Conservation (phyloP, 2,329 filamentous ascomycete genomes). For the Colletotrichum sp. region DNA sequence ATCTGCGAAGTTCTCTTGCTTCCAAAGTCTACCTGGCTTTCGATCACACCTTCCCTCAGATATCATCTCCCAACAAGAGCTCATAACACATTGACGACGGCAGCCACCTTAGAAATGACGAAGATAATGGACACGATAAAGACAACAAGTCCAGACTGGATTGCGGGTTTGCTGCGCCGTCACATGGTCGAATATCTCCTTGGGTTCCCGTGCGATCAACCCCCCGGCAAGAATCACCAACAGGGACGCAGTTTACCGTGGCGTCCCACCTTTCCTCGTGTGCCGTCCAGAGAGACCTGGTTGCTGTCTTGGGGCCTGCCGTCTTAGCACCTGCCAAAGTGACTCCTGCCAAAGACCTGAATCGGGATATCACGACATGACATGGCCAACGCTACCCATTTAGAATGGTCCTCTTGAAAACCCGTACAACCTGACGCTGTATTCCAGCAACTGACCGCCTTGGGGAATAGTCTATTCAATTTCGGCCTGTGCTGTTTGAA, state of each 20-base stretch:
- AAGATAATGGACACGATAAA: rapidly evolving
- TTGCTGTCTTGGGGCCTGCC: neutral
- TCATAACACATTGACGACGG: neutral
- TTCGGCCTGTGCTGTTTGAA: neutral
- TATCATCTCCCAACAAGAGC: neutral
- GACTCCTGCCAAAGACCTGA: neutral
- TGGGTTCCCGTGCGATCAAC: neutral
- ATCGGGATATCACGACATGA: neutral
- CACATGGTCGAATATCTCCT: neutral
- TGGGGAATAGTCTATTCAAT: neutral
- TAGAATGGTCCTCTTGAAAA: neutral
- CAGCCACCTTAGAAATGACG: neutral
- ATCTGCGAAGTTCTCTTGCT: neutral
- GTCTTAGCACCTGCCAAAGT: neutral
- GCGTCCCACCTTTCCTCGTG: neutral
- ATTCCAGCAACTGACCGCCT: neutral
- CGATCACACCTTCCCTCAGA: neutral
- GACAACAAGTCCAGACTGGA: neutral
- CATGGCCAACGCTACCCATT: neutral
- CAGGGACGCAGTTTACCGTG: neutral
- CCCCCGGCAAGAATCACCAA: neutral
- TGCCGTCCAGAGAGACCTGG: neutral
- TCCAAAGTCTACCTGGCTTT: neutral
- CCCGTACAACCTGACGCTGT: neutral
- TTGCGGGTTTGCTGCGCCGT: neutral